Evolutionary conservation across 352 stramenopile species (phyloP).

Genomic region (Pythium chondricola): DNA sequence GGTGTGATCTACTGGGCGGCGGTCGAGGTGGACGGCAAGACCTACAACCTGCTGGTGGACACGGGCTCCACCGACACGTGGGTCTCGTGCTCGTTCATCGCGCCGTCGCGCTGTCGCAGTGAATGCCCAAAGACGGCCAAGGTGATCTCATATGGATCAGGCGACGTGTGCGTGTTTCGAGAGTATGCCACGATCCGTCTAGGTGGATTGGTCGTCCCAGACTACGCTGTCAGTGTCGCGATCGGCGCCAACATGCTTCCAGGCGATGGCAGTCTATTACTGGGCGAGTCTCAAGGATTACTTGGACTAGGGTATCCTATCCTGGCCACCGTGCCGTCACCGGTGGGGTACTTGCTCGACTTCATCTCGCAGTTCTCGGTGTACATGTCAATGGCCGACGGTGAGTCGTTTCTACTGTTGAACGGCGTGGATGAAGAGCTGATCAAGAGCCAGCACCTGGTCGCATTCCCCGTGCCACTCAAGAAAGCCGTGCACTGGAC

Average conservation of each 20-base stretch:
- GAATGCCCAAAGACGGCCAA: conserved; percentile 32
- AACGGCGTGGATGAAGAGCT: conserved; percentile 59
- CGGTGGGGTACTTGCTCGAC: conserved; percentile 44
- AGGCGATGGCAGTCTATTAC: conserved; percentile 27
- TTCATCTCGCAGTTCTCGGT: conserved; percentile 66
- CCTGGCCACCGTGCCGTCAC: conserved; percentile 41
- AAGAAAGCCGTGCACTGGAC: conserved; percentile 58
- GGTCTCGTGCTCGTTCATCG: conserved; percentile 60
- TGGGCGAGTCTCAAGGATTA: conserved; percentile 46
- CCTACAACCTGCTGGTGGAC: conserved; percentile 56
- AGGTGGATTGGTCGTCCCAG: conserved; percentile 30
- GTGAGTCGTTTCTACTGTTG: conserved; percentile 50
- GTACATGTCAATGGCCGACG: conserved; percentile 29
- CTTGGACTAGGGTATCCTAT: conserved; percentile 55
- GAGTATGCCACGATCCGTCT: conserved; percentile 33
- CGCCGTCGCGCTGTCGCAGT: conserved; percentile 25
- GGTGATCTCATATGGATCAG: conserved; percentile 61
- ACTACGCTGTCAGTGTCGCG: conserved; percentile 56
- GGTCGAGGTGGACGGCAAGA: conserved; percentile 32
- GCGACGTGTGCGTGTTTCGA: conserved; percentile 52
- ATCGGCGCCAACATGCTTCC: conserved; percentile 43
- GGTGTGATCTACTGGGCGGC: conserved; percentile 62
- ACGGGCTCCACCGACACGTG: conserved; percentile 77
- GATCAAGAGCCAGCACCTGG: conserved; percentile 39
- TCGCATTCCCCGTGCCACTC: conserved; percentile 37